Percentiles rank a stretch among this genome's conserved stretches.
Conservation (phyloP, 176 grass and related monocot genomes). For the Carex pumila region DNA sequence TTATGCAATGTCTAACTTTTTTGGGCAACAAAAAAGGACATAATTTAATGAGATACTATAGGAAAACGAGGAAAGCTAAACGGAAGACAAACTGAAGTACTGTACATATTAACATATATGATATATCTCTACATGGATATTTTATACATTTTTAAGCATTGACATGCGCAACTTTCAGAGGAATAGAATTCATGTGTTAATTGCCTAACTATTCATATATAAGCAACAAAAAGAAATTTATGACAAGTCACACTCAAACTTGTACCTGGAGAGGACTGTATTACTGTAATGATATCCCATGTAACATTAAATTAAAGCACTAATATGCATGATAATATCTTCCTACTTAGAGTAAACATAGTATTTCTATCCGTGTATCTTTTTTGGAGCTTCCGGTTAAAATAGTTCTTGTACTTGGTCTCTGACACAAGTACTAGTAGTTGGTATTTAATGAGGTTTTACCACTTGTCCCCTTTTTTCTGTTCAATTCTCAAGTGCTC, state of each 20-base stretch:
- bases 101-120: neutral
- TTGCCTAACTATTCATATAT: neutral
- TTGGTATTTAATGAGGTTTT: slow-evolving; percentile 20
- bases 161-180: neutral
- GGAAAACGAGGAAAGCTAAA: neutral
- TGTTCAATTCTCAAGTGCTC: neutral
- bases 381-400: slow-evolving; percentile 8
- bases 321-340: neutral
- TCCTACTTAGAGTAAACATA: neutral
- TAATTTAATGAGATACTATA: neutral
- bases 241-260: slow-evolving; percentile 20
- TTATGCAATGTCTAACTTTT: neutral
- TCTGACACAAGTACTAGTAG: neutral
- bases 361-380: neutral
- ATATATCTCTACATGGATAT: neutral
- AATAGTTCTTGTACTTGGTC: neutral
- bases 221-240: slow-evolving; percentile 8
- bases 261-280: neutral
- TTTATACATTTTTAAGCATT: slow-evolving; percentile 10
- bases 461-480: neutral
- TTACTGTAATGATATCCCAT: neutral
- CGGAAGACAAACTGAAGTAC: neutral
- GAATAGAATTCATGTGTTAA: slow-evolving; percentile 9
- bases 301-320: slow-evolving; percentile 18
- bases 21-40: neutral